Conservation (phyloP, 2,329 filamentous ascomycete genomes). For the Corynespora cassiicola region DNA sequence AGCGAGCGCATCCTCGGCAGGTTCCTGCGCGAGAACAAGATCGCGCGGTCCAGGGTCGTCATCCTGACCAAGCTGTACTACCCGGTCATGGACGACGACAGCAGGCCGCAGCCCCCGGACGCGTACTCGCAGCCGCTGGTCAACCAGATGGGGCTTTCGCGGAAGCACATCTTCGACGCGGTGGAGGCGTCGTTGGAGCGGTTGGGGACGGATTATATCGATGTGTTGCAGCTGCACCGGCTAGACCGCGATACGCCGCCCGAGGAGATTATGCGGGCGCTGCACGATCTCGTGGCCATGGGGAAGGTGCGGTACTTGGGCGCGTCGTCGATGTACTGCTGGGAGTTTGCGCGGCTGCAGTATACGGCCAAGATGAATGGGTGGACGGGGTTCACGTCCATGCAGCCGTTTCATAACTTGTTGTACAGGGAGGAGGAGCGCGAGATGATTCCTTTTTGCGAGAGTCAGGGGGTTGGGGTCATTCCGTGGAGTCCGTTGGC, state of each 20-base stretch:
- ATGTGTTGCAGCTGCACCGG: slow-evolving; percentile 31
- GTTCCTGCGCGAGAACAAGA: slow-evolving; percentile 28
- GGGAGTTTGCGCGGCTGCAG: slow-evolving; percentile 52
- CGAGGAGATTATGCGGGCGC: slow-evolving; percentile 30
- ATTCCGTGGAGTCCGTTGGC: slow-evolving; percentile 33
- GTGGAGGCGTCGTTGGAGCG: slow-evolving; percentile 33
- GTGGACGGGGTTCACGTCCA: slow-evolving; percentile 52
- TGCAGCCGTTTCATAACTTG: slow-evolving; percentile 53
- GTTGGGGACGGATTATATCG: slow-evolving; percentile 27
- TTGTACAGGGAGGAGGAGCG: slow-evolving; percentile 54
- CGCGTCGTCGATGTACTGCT: slow-evolving; percentile 43
- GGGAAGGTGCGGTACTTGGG: slow-evolving; percentile 35
- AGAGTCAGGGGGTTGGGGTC: slow-evolving; percentile 26
- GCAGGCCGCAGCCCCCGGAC: slow-evolving; percentile 7
- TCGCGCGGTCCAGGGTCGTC: slow-evolving; percentile 37
- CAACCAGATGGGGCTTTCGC: slow-evolving; percentile 44
- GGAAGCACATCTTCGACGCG: slow-evolving; percentile 49
- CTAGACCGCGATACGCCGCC: slow-evolving; percentile 16
- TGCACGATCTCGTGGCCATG: slow-evolving; percentile 24
- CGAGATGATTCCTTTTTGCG: slow-evolving; percentile 32
- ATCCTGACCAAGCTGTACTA: slow-evolving; percentile 35
- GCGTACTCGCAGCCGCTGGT: slow-evolving; percentile 22
- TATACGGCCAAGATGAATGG: slow-evolving; percentile 48
- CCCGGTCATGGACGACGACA: slow-evolving; percentile 12
- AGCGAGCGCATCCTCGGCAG: slow-evolving; percentile 37